A percentile compares a stretch with the other conserved stretches of the same genome.
These are phyloP conservation scores for Strobilomyces echinocephalus DNA, from an alignment of 768 basidiomycete genomes.

Conservation along the genomic window DNA sequence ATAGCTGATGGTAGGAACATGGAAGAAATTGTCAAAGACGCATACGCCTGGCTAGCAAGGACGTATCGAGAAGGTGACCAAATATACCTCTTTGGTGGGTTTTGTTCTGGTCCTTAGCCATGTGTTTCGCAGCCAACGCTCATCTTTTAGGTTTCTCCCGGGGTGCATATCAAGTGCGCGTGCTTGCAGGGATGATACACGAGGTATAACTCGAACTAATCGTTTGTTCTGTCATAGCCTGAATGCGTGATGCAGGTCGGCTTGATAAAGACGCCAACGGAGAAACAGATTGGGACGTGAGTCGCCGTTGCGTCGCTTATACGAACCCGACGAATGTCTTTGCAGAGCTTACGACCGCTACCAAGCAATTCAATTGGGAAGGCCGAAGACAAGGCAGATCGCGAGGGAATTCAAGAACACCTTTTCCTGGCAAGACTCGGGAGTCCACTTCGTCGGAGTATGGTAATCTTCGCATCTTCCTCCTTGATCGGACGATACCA, in stretches of 20 bases:
- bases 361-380: background rate
- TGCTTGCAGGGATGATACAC: constrained; percentile 38
- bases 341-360: constrained; percentile 6
- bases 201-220: constrained; percentile 16
- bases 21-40: constrained; percentile 28
- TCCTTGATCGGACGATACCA: too few relatives aligned
- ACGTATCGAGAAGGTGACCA: constrained; percentile 28
- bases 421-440: too few relatives aligned
- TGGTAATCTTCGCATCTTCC: background rate
- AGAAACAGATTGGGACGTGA: constrained; percentile 9
- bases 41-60: constrained; percentile 25
- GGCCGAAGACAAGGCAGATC: background rate
- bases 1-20: constrained; percentile 19
- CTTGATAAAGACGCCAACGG: constrained; percentile 11
- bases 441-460: background rate
- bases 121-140: background rate
- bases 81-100: background rate
- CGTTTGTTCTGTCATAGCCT: background rate
- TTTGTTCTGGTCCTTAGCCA: background rate
- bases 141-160: constrained; percentile 35
- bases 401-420: too few relatives aligned
- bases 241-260: background rate
- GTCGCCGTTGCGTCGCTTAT: background rate
- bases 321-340: background rate
- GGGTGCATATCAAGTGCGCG: constrained; percentile 39